Base-by-base conservation (phyloP, 306 rosid species). In the Rubus idaeus region DNA sequence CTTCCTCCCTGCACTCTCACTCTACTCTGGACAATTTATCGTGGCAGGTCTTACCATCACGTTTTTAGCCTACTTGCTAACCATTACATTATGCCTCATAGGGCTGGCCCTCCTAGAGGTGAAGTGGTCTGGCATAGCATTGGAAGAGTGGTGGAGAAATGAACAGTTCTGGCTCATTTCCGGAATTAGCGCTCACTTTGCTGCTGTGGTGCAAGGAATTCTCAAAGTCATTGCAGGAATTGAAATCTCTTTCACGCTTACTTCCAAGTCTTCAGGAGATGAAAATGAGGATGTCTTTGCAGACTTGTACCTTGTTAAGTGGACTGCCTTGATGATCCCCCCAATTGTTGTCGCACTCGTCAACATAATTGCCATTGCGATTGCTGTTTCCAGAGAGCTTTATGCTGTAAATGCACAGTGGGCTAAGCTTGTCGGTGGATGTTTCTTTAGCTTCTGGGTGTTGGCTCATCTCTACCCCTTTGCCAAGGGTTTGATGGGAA, bases 81-180 rank as follows among this genome's bases (percentile, higher is more conserved):
- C 79, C 78, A 84, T 84, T 5, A 80, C 85, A 10, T 0, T 82
- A 16, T 82, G 90, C 77, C 83, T 87, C 10, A 80, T 87, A 14
- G 46, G 74, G 0, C 61, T 87, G 10, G 87, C 90, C 17, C 49
- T 87, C 46, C 74, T 87, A 3, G 88, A 87, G 77, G 90, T 84
- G 41, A 87, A 84, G 57, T 87, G 90, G 90, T 87, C 88, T 0
- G 87, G 90, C 12, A 76, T 84, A 12, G 90, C 78, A 5, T 58
- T 87, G 60, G 88, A 87, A 78, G 90, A 87, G 51, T 87, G 87
- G 87, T 87, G 90, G 90, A 78, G 90, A 63, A 85, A 87, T 20
- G 87, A 85, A 78, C 89, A 87, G 73, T 87, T 87, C 41, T 87
- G 89, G 91, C 87, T 87, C 74, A 87, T 87, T 64, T 83, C 87